Evolutionary conservation across 1,284 basidiomycete species (phyloP).

Genomic region (Cutaneotrichosporon sp.): DNA sequence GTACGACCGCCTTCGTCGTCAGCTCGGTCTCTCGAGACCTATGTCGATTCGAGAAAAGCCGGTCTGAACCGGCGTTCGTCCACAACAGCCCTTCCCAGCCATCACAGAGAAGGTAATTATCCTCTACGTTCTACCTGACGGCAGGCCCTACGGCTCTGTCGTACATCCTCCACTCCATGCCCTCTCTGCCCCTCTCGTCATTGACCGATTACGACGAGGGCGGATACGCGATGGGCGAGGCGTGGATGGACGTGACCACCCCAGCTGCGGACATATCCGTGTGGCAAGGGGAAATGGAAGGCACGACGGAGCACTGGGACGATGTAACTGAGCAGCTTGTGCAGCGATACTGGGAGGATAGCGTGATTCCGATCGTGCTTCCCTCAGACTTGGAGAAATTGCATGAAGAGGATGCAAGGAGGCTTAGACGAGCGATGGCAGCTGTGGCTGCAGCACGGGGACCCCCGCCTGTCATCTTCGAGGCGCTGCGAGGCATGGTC

Average conservation of each 20-base stretch:
- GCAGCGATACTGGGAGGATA: slow-evolving; percentile 21
- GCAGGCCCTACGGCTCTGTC: slow-evolving; percentile 25
- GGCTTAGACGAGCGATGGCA: slow-evolving; percentile 24
- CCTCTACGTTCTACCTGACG: not conserved
- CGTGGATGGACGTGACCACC: slow-evolving; percentile 18
- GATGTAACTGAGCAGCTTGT: slow-evolving; percentile 18
- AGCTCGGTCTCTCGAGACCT: no score
- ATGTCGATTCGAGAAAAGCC: no score
- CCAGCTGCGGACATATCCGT: not conserved
- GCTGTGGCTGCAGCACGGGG: slow-evolving; percentile 25
- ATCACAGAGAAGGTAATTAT: slow-evolving; percentile 23
- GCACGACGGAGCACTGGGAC: no score
- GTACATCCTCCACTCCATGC: slow-evolving; percentile 30
- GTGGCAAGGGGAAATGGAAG: no score
- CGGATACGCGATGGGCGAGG: slow-evolving; percentile 18
- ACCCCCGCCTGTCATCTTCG: slow-evolving; percentile 27
- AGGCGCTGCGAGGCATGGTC: slow-evolving; percentile 20
- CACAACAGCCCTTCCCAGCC: no score
- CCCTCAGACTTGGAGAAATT: slow-evolving; percentile 20
- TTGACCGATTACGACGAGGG: slow-evolving; percentile 17
- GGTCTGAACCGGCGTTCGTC: no score
- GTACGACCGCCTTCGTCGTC: no score
- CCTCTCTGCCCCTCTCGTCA: slow-evolving; percentile 23
- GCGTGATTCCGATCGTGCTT: slow-evolving; percentile 24
- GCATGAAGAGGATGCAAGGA: not conserved